Percentiles rank a stretch among this genome's conserved stretches.
Evolutionary conservation across 2,329 filamentous ascomycete species (phyloP).

Genomic region (Talaromyces rugulosus): DNA sequence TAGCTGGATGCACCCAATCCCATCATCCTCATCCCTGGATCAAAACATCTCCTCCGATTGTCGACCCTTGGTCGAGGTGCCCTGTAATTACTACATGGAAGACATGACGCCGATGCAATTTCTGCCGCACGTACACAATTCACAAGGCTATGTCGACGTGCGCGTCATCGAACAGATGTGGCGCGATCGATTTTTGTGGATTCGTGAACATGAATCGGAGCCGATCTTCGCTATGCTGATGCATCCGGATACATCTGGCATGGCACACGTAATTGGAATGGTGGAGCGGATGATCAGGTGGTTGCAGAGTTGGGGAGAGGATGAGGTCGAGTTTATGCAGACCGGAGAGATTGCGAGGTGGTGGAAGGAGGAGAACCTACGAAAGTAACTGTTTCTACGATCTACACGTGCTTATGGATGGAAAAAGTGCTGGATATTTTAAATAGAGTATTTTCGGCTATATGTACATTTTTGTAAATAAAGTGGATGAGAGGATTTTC

Average conservation of each 20-base stretch:
- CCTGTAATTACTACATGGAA: slow-evolving; percentile 45
- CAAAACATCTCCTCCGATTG: slow-evolving; percentile 12
- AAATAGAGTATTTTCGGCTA: not conserved
- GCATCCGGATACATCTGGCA: slow-evolving; percentile 57
- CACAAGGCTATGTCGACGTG: slow-evolving; percentile 56
- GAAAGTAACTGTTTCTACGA: not conserved
- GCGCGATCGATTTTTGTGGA: slow-evolving; percentile 56
- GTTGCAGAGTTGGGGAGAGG: slow-evolving; percentile 39
- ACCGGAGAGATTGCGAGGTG: slow-evolving; percentile 27
- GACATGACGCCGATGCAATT: slow-evolving; percentile 46
- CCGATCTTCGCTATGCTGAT: slow-evolving; percentile 50
- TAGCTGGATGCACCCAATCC: slow-evolving; percentile 43
- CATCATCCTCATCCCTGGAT: slow-evolving; percentile 1
- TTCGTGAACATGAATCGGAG: slow-evolving; percentile 37
- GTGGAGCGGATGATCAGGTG: slow-evolving; percentile 49
- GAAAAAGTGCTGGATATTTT: no score
- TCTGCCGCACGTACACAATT: slow-evolving; percentile 45
- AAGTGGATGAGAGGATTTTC: not conserved
- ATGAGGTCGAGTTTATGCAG: slow-evolving; percentile 28
- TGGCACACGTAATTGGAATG: slow-evolving; percentile 60
- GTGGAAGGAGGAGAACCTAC: slow-evolving; percentile 20
- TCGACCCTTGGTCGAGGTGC: slow-evolving; percentile 37
- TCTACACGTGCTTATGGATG: not conserved
- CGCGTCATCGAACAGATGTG: slow-evolving; percentile 57
- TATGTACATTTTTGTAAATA: not conserved